These are phyloP conservation scores for Penicillium frequentans DNA, from an alignment of 2,329 filamentous ascomycete species.

Conservation along the genomic window DNA sequence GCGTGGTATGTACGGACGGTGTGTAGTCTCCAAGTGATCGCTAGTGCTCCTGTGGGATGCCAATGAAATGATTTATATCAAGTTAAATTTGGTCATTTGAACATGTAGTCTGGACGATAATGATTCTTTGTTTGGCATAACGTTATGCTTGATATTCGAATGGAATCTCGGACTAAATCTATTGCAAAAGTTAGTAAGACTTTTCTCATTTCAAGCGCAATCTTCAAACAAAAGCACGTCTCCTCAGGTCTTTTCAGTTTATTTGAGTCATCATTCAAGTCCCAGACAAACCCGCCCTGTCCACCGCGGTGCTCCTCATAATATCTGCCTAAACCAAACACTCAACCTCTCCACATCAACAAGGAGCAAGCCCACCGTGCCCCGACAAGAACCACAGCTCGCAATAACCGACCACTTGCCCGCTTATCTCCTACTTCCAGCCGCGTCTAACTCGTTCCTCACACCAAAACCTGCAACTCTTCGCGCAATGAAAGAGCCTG, in stretches of 20 bases:
- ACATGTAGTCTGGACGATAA: background rate
- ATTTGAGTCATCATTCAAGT: conserved; percentile 39
- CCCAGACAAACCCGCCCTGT: conserved; percentile 19
- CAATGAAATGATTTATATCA: conserved; percentile 14
- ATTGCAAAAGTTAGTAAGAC: background rate
- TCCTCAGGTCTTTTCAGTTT: conserved; percentile 52
- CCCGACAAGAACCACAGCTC: background rate
- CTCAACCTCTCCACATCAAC: background rate
- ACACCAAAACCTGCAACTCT: background rate
- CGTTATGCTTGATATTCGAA: background rate
- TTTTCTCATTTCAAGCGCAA: background rate
- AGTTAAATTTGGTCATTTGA: background rate
- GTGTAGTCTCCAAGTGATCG: conserved; percentile 8
- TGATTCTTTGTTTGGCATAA: background rate
- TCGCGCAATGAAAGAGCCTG: background rate
- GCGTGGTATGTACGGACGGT: background rate
- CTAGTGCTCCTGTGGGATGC: conserved; percentile 13
- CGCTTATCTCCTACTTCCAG: background rate
- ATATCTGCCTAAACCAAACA: background rate
- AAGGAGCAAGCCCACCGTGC: background rate
- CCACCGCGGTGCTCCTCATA: conserved; percentile 1
- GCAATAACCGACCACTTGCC: background rate
- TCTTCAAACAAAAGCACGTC: conserved; percentile 12
- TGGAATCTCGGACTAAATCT: background rate
- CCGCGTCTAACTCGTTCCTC: background rate